Conservation (phyloP, 345 rosid genomes). For the Kandelia obovata region DNA sequence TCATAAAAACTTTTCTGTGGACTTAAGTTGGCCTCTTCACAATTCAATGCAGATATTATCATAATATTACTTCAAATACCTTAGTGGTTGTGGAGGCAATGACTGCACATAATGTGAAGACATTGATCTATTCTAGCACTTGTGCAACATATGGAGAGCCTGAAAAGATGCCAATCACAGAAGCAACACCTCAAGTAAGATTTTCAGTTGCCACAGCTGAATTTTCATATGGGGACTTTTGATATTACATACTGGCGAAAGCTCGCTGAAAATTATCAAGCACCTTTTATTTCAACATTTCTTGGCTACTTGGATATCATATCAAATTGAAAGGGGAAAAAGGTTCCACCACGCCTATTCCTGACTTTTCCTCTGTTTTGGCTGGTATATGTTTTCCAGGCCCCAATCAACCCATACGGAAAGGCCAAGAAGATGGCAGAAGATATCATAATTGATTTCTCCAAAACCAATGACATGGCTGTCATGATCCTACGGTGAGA, state of each 20-base stretch:
- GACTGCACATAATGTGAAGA: conserved; percentile 74
- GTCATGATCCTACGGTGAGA: conserved; percentile 83
- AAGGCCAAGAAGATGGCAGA: conserved; percentile 99
- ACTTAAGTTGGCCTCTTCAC: too few species aligned
- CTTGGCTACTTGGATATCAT: too few species aligned
- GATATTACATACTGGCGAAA: background rate
- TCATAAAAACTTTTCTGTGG: conserved; percentile 3
- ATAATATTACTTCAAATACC: conserved; percentile 94
- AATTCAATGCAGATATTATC: conserved; percentile 66
- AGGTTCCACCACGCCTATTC: too few species aligned
- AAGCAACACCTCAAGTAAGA: conserved; percentile 81
- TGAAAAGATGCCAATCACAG: conserved; percentile 88
- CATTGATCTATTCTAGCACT: conserved; percentile 94
- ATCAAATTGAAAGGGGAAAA: too few species aligned
- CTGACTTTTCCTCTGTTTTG: background rate
- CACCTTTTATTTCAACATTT: too few species aligned
- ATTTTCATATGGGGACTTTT: background rate
- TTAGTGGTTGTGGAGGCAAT: conserved; percentile 84
- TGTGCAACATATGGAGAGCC: conserved; percentile 99
- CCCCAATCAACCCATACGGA: conserved; percentile 93
- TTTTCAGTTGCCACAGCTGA: background rate
- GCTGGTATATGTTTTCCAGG: conserved; percentile 33
- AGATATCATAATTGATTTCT: conserved; percentile 88
- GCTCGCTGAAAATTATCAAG: too few species aligned
- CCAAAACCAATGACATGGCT: conserved; percentile 81